Evolutionary conservation across 345 rosid species (phyloP).

Genomic region (Trapa bicornis): DNA sequence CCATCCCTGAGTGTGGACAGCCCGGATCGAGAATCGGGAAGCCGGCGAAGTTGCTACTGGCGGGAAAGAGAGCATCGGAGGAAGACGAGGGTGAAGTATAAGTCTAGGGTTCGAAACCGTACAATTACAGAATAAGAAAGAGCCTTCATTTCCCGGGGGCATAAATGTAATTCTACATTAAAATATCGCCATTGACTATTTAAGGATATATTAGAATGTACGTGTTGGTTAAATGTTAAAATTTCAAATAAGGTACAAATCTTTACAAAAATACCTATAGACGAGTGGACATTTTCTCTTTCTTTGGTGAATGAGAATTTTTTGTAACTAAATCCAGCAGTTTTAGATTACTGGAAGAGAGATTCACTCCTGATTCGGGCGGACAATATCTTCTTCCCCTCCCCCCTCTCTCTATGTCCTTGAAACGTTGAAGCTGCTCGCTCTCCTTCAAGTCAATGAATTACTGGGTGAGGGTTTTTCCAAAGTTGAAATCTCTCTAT

Average conservation of each 20-base stretch:
- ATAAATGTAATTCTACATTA: no score
- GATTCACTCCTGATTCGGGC: neutral
- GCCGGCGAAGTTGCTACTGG: neutral
- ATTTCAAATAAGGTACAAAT: no score
- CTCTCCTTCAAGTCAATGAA: neutral
- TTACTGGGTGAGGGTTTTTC: conserved; percentile 1
- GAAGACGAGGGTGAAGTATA: neutral
- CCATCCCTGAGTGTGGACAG: conserved; percentile 3
- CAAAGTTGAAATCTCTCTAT: neutral
- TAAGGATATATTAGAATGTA: no score
- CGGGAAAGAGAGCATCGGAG: neutral
- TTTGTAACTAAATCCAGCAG: neutral
- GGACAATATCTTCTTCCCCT: neutral
- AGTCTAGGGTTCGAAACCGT: conserved; percentile 8
- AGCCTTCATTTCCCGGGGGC: no score
- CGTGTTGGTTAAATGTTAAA: no score
- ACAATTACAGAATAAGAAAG: neutral
- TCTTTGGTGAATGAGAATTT: neutral
- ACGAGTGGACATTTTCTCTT: neutral
- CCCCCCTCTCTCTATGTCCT: neutral
- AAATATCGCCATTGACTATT: no score
- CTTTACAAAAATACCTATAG: no score
- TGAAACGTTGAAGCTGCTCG: neutral
- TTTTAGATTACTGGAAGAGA: neutral
- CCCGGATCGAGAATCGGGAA: neutral